Evolutionary conservation across 257 asterid genomes (phyloP).

Genomic region (Paulownia fortunei): DNA sequence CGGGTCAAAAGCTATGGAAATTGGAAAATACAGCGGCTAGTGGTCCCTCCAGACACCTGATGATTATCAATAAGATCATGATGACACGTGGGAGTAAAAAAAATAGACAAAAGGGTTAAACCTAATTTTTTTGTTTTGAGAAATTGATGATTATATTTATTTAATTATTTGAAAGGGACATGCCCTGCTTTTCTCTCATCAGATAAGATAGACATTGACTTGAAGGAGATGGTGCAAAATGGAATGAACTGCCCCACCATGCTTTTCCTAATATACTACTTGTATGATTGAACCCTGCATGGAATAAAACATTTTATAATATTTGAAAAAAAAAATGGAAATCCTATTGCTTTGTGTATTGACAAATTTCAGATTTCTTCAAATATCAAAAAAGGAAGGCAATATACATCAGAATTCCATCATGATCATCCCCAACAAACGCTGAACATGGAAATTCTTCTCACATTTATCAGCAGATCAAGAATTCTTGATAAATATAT

Average conservation of each 20-base stretch:
- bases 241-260: not conserved
- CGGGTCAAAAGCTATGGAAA: not conserved
- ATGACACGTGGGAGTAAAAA: too few species aligned
- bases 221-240: not conserved
- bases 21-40: too few species aligned
- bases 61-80: too few species aligned
- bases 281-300: not conserved
- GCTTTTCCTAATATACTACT: not conserved
- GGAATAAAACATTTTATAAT: not conserved
- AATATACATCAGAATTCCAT: too few species aligned
- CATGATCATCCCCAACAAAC: too few species aligned
- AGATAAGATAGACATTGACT: not conserved
- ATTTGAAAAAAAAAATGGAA: too few species aligned
- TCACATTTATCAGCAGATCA: too few species aligned
- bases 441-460: too few species aligned
- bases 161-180: conserved; percentile 8
- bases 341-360: too few species aligned
- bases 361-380: too few species aligned
- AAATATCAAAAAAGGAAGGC: too few species aligned
- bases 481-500: too few species aligned
- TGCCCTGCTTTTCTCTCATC: not conserved
- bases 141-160: not conserved
- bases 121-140: not conserved
- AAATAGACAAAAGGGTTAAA: not conserved
- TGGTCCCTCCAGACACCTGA: not conserved